phyloP scores from a whole-genome alignment of 176 grass and related monocot genomes.

The Olyra latifolia region DNA sequence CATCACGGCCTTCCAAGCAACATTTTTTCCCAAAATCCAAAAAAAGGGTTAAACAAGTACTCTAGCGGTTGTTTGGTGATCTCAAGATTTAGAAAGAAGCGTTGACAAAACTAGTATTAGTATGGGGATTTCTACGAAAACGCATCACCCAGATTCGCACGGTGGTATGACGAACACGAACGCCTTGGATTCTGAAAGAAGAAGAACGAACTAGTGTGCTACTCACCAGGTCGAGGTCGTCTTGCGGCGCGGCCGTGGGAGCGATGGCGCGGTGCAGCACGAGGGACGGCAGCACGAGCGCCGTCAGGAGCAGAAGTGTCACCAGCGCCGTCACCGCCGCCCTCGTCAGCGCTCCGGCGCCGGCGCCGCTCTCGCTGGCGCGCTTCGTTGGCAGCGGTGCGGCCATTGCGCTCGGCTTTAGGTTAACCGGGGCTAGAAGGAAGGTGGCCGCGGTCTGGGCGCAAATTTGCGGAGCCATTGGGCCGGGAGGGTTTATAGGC shows the following conservation, averaged over 20 bases:
- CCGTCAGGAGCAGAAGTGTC: conserved; percentile 46
- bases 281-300: conserved; percentile 46
- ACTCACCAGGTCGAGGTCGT: conserved; percentile 24
- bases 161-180: background rate
- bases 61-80: background rate
- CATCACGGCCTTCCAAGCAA: background rate
- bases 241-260: background rate
- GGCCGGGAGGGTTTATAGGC: too few species aligned
- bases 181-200: background rate
- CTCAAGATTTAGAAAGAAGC: too few species aligned
- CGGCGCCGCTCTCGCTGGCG: background rate
- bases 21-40: background rate
- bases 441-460: conserved; percentile 3
- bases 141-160: background rate
- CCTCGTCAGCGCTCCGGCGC: background rate
- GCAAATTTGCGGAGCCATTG: background rate
- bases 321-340: conserved; percentile 31
- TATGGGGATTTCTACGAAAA: too few species aligned
- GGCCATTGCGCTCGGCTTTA: conserved; percentile 24
- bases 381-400: background rate
- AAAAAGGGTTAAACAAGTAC: background rate
- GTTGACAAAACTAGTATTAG: too few species aligned
- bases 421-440: background rate
- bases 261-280: conserved; percentile 44
- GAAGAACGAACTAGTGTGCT: too few species aligned